Conservation (phyloP, 495 filamentous ascomycete genomes). For the Cercophora newfieldiana region DNA sequence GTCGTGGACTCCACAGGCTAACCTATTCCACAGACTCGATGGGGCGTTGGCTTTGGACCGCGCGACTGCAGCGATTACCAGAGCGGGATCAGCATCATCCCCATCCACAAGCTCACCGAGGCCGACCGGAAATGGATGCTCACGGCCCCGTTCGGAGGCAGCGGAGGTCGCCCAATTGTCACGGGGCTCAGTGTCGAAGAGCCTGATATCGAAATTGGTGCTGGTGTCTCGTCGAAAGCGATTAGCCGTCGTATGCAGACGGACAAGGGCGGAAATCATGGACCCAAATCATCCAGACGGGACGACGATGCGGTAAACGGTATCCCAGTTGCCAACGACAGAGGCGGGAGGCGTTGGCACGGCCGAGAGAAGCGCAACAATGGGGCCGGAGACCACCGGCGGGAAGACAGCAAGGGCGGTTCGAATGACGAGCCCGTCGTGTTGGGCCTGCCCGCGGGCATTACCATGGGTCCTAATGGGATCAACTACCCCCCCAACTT, state of each 20-base stretch:
- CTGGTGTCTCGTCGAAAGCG: conserved; percentile 94
- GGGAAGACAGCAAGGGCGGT: conserved; percentile 38
- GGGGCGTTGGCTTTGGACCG: conserved; percentile 97
- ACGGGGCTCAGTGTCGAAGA: conserved; percentile 89
- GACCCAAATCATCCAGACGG: conserved; percentile 66
- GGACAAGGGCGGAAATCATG: conserved; percentile 71
- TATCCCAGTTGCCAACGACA: conserved; percentile 42
- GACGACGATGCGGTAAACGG: conserved; percentile 52
- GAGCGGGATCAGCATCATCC: conserved; percentile 89
- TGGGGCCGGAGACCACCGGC: conserved; percentile 38
- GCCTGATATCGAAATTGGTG: conserved; percentile 97
- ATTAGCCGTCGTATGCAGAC: conserved; percentile 82
- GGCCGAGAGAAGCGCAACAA: conserved; percentile 50
- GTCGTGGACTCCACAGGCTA: conserved; percentile 18
- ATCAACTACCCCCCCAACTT: conserved; percentile 54
- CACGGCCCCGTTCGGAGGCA: conserved; percentile 89
- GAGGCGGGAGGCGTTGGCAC: conserved; percentile 41
- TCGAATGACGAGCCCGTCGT: conserved; percentile 51
- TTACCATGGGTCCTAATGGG: conserved; percentile 59
- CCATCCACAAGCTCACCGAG: conserved; percentile 87
- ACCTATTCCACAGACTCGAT: conserved; percentile 66
- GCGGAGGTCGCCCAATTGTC: conserved; percentile 78
- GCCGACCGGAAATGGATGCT: conserved; percentile 98
- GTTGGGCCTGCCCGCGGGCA: conserved; percentile 61
- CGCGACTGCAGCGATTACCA: conserved; percentile 97